phyloP scores from a whole-genome alignment of 2,329 filamentous ascomycete species.

The Pestalotiopsis sp. region DNA sequence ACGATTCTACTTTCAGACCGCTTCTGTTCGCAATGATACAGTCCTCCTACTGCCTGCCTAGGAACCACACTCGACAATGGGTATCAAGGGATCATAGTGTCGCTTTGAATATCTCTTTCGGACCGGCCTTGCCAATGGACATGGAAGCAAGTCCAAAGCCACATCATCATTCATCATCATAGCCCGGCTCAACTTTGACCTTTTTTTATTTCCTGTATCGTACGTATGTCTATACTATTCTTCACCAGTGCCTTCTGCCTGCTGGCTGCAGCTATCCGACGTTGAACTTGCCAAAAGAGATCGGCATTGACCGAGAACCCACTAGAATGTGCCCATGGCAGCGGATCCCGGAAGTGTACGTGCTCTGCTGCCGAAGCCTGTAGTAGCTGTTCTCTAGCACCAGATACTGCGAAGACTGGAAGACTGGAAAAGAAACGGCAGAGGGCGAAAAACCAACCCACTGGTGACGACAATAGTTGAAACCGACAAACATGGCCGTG shows the following conservation, averaged over 20 bases:
- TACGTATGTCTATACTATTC: not conserved
- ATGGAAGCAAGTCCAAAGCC: too few relatives aligned
- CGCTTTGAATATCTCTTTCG: too few relatives aligned
- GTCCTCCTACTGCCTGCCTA: not conserved
- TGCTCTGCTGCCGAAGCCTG: not conserved
- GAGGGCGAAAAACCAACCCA: not conserved
- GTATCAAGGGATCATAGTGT: not conserved
- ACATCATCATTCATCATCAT: too few relatives aligned
- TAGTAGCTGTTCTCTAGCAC: not conserved
- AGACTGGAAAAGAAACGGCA: not conserved
- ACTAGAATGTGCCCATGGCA: not conserved
- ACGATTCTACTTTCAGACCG: not conserved
- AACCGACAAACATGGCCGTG: not conserved
- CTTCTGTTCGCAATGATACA: not conserved
- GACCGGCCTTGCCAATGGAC: too few relatives aligned
- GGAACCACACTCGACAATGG: not conserved
- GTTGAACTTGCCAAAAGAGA: not conserved
- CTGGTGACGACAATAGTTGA: not conserved
- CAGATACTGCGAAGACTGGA: not conserved
- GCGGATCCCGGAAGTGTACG: not conserved
- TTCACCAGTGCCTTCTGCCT: not conserved
- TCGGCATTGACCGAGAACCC: slow-evolving; percentile 2
- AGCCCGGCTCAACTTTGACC: too few relatives aligned
- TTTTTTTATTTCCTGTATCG: not conserved
- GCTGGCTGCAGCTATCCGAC: not conserved